Conservation (phyloP, 495 filamentous ascomycete genomes). For the Penicillium mononematosum region DNA sequence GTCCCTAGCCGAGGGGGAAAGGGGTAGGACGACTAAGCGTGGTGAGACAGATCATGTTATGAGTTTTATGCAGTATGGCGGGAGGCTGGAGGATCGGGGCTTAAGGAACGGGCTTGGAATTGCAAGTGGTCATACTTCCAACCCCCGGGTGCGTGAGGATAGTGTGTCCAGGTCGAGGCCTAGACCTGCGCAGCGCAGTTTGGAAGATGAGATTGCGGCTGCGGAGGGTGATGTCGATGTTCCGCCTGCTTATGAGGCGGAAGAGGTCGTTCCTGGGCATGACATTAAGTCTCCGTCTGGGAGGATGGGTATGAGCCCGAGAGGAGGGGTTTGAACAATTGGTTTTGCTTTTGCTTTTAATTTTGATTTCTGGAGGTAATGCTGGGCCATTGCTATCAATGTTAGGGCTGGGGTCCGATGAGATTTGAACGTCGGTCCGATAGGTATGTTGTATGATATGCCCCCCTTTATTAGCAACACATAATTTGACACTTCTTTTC, state of each 20-base stretch:
- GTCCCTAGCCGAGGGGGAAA: neutral
- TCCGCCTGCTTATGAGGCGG: slow-evolving; percentile 20
- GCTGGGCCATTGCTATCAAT: neutral
- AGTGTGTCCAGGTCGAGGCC: neutral
- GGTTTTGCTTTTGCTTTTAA: neutral
- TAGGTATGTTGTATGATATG: slow-evolving; percentile 1
- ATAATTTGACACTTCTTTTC: neutral
- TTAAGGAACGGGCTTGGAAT: neutral
- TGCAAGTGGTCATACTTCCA: neutral
- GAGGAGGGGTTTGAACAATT: neutral
- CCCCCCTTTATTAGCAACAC: neutral
- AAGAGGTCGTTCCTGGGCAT: neutral
- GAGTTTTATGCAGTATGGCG: slow-evolving; percentile 39
- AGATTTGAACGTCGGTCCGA: neutral
- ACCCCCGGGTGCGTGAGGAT: neutral
- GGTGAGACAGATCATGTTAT: slow-evolving; percentile 27
- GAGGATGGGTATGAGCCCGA: slow-evolving; percentile 6
- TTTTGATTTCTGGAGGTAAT: neutral
- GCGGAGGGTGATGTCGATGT: slow-evolving; percentile 7
- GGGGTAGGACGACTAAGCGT: neutral
- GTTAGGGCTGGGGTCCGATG: neutral
- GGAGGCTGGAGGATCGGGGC: slow-evolving; percentile 4
- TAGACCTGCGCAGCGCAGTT: neutral
- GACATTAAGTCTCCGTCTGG: slow-evolving; percentile 20
- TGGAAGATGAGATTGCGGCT: slow-evolving; percentile 5